phyloP scores from a whole-genome alignment of 306 rosid species.

The Trichosanthes truncata region DNA sequence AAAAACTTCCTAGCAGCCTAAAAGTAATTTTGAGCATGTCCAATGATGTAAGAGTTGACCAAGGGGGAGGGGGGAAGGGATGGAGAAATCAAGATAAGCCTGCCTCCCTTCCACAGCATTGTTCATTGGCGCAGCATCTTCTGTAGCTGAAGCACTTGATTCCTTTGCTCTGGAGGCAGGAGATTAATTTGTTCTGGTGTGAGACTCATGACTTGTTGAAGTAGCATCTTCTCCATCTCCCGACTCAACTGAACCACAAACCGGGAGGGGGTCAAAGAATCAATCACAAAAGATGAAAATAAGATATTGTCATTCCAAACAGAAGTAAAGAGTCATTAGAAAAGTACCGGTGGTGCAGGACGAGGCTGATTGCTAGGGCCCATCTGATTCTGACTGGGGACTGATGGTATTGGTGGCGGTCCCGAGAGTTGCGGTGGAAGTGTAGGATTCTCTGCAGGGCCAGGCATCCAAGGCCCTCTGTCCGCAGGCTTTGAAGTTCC shows the following conservation, averaged over 20 bases:
- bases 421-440: conserved; percentile 47
- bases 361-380: conserved; percentile 50
- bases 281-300: background rate
- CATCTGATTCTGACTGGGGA: conserved; percentile 48
- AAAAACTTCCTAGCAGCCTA: background rate
- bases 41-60: background rate
- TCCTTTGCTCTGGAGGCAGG: conserved; percentile 86
- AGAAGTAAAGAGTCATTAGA: conserved; percentile 1
- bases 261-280: background rate
- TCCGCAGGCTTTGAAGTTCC: conserved; percentile 65
- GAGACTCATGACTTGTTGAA: conserved; percentile 97
- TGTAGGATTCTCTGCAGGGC: conserved; percentile 38
- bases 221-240: conserved; percentile 90
- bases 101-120: background rate
- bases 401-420: conserved; percentile 21
- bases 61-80: background rate
- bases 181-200: conserved; percentile 79
- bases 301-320: background rate
- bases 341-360: conserved; percentile 32
- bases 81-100: background rate
- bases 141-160: conserved; percentile 91
- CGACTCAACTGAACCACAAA: conserved; percentile 54
- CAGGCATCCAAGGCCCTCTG: conserved; percentile 69
- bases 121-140: conserved; percentile 72
- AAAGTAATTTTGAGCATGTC: background rate